Conservation (phyloP, 1,284 basidiomycete species). For the Lentinus polychrous region DNA sequence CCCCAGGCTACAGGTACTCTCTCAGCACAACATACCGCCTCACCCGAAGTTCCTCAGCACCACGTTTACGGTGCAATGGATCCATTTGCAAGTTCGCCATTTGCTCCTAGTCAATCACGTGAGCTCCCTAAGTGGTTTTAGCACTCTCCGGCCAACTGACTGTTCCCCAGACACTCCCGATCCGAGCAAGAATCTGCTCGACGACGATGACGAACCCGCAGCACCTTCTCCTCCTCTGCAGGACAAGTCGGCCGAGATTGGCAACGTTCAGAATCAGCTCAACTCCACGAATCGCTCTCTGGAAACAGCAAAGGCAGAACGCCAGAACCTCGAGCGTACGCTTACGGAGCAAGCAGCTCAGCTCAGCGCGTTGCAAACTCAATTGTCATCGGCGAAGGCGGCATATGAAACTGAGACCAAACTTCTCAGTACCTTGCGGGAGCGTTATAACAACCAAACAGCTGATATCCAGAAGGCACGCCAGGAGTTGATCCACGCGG, state of each 20-base stretch:
- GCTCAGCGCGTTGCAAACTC: constrained; percentile 67
- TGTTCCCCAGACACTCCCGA: not conserved
- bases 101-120: constrained; percentile 16
- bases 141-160: not conserved
- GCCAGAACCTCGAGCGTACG: constrained; percentile 47
- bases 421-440: constrained; percentile 67
- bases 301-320: constrained; percentile 53
- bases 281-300: constrained; percentile 73
- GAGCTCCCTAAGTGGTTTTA: constrained; percentile 4
- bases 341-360: constrained; percentile 61
- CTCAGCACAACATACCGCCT: constrained; percentile 20
- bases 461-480: constrained; percentile 71
- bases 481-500: constrained; percentile 82
- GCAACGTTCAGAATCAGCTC: constrained; percentile 80
- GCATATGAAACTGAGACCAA: constrained; percentile 84
- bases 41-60: constrained; percentile 16
- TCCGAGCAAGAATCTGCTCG: constrained; percentile 48
- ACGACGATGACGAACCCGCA: constrained; percentile 62
- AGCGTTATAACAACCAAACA: constrained; percentile 67
- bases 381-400: constrained; percentile 69
- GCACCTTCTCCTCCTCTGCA: constrained; percentile 47
- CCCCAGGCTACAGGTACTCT: constrained; percentile 30
- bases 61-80: constrained; percentile 25
- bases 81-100: constrained; percentile 34
- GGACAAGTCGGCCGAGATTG: constrained; percentile 74